These are phyloP conservation scores for Breviolum minutum DNA, from an alignment of 73 alveolate species.

Conservation along the genomic window DNA sequence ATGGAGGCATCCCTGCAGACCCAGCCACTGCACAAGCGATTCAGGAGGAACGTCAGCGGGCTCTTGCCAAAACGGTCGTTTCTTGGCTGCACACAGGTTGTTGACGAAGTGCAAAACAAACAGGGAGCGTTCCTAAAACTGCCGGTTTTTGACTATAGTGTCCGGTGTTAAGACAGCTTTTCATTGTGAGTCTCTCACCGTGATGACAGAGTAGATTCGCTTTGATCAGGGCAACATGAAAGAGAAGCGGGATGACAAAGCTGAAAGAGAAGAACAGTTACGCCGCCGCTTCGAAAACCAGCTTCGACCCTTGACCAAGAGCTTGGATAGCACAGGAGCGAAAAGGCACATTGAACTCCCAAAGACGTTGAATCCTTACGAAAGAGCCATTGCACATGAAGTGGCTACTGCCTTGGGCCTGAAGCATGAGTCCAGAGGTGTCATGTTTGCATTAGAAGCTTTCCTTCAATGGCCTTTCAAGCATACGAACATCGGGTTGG, in stretches of 20 bases:
- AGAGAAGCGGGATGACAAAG: slow-evolving; percentile 63
- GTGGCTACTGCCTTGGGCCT: slow-evolving; percentile 72
- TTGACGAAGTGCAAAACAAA: neutral
- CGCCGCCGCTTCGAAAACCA: slow-evolving; percentile 72
- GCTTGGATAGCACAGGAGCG: neutral
- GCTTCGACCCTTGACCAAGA: slow-evolving; percentile 24
- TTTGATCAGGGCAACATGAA: slow-evolving; percentile 6
- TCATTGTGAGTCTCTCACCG: neutral
- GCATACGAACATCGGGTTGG: neutral
- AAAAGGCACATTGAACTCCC: slow-evolving; percentile 34
- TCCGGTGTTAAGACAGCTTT: neutral
- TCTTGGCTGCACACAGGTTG: neutral
- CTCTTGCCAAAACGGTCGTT: slow-evolving; percentile 26
- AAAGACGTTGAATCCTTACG: slow-evolving; percentile 48
- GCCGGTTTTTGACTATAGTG: neutral
- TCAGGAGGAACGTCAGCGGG: slow-evolving; percentile 65
- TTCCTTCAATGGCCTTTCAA: neutral
- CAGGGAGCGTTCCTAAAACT: neutral
- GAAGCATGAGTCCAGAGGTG: slow-evolving; percentile 89
- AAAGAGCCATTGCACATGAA: slow-evolving; percentile 84
- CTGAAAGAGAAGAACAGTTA: slow-evolving; percentile 61
- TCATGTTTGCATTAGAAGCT: neutral
- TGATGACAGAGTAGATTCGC: neutral
- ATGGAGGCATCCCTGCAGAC: slow-evolving; percentile 83
- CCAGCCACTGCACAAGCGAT: slow-evolving; percentile 53